Evolutionary conservation across 139 green algal genomes (phyloP), one percentile per base, ranked within the genome.

Genomic region (Nannochloris sp.): DNA sequence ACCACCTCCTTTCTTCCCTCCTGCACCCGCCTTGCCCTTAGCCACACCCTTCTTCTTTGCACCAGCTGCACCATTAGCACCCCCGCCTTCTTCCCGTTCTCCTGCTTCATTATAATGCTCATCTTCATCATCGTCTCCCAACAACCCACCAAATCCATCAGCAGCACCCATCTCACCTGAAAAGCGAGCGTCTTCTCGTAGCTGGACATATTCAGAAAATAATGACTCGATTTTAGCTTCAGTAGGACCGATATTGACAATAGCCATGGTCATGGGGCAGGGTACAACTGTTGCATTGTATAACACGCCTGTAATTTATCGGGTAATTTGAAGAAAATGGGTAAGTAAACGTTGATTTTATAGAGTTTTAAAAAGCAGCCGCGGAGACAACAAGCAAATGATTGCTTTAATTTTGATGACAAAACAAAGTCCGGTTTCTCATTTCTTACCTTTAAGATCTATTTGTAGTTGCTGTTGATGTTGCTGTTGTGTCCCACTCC

Each of bases 181-280:
- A 25, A 65, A 65, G 3, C 44, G 14, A 14, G 6, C 24, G 19
- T 33, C 69, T 45, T 55, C 47, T 60, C 69, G n/a, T 27, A 76
- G 27, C 37, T 78, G 71, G 24, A 78, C 42, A 60, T 64, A 73
- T 35, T 66, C 57, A 5, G 14, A 25, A 34, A 69, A 70, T 39
- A 78, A 33, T 13, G 14, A 46, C 65, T 78, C 71, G 25, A 78
- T 51, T 27, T 65, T 73, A 12, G 71, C 71, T 38, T 78, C 71
- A 2, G 36, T 7, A 25, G 48, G 38, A 8, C 55, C 56, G 29
- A 78, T 59, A 61, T 78, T 73, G 6, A 78, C 32, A 8, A 78
- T 29, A 0, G 63, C 63, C 27, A 78, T 15, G 27, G 34, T 64
- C 10, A 45, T 37, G 19, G 64, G 58, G 27, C 48, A 70, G 23